Evolutionary conservation across 495 filamentous ascomycete species (phyloP).

Genomic region (Penicillium pancosmium): DNA sequence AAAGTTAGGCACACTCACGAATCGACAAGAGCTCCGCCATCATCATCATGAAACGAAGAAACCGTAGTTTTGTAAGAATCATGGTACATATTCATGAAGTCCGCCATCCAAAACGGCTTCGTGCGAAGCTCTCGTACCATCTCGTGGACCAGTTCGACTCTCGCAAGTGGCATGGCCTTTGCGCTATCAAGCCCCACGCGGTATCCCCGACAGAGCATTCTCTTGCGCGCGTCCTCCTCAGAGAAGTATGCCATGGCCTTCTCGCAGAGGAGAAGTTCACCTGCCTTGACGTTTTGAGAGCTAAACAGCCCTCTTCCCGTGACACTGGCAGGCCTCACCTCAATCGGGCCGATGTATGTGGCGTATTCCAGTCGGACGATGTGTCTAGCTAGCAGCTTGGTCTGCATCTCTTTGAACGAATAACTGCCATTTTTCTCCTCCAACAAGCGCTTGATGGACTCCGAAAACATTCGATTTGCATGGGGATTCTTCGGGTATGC

Average conservation of each 20-base stretch:
- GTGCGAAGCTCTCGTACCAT: not conserved
- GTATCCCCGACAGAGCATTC: not conserved
- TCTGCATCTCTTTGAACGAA: not conserved
- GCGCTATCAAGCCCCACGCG: not conserved
- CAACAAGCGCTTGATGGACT: not conserved
- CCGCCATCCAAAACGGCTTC: not conserved
- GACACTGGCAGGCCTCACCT: not conserved
- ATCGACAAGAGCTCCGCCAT: not conserved
- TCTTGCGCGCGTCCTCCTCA: not conserved
- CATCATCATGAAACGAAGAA: not conserved
- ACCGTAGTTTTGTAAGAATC: not conserved
- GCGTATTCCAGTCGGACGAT: not conserved
- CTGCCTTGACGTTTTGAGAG: not conserved
- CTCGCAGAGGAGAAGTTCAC: not conserved
- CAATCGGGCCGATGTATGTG: not conserved
- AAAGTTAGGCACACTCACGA: not conserved
- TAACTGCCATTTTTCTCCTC: not conserved
- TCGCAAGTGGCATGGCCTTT: not conserved
- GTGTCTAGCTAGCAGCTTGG: not conserved
- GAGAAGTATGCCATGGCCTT: not conserved
- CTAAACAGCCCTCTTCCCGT: not conserved
- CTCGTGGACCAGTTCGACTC: not conserved
- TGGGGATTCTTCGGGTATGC: not conserved
- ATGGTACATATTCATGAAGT: not conserved
- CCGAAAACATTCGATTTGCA: not conserved